Conservation (phyloP, 345 rosid genomes). For the Turnera subulata region DNA sequence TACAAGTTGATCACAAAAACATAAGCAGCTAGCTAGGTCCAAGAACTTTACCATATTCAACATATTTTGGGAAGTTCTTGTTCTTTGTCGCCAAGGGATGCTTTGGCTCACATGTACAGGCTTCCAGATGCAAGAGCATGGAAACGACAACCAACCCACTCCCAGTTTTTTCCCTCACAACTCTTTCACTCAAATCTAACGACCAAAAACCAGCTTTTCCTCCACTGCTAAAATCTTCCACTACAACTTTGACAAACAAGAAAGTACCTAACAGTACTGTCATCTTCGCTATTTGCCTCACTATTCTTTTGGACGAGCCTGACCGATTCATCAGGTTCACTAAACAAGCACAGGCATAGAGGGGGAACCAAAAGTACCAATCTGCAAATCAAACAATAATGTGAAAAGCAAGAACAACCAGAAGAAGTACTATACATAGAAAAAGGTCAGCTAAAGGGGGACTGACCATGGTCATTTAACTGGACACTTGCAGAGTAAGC, state of each 20-base stretch:
- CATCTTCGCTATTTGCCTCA: conserved; percentile 23
- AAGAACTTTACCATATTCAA: conserved; percentile 41
- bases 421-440: neutral
- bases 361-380: conserved; percentile 87
- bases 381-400: conserved; percentile 40
- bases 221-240: conserved; percentile 34
- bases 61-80: conserved; percentile 9
- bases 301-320: conserved; percentile 17
- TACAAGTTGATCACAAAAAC: neutral
- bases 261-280: conserved; percentile 37
- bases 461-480: conserved; percentile 69
- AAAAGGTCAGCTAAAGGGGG: neutral
- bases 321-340: conserved; percentile 45
- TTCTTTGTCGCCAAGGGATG: conserved; percentile 10
- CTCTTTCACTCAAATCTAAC: conserved; percentile 57
- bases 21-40: neutral
- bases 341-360: conserved; percentile 50
- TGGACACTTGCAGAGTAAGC: conserved; percentile 82
- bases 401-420: no score
- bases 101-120: conserved; percentile 18
- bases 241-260: conserved; percentile 51
- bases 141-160: conserved; percentile 65
- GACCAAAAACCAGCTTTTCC: conserved; percentile 46
- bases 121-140: conserved; percentile 54
- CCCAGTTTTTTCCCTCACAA: conserved; percentile 72